Conservation (phyloP, 2,329 filamentous ascomycete genomes). For the Aureobasidium mangrovei region DNA sequence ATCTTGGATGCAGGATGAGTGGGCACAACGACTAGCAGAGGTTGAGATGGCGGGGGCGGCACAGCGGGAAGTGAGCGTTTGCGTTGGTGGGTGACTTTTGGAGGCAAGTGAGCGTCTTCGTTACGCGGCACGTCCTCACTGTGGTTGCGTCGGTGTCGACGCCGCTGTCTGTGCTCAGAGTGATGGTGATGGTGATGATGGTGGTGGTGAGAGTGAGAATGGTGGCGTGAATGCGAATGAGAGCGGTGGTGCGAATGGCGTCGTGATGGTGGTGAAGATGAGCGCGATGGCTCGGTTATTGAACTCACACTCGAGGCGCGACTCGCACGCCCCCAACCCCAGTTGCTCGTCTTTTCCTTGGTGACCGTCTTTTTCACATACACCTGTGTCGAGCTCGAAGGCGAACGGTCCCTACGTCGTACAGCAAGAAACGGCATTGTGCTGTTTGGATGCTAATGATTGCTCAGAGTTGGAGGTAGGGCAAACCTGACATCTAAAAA, state of each 20-base stretch:
- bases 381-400: not conserved
- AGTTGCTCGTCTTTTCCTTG: conserved; percentile 4
- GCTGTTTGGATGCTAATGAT: no score
- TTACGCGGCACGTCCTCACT: not conserved
- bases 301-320: conserved; percentile 6
- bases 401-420: not conserved
- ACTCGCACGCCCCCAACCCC: not conserved
- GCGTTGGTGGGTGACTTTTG: not conserved
- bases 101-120: not conserved
- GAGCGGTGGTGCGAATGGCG: not conserved
- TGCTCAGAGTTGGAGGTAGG: no score
- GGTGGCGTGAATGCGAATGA: not conserved
- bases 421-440: no score
- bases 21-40: conserved; percentile 1
- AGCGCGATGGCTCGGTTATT: not conserved
- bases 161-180: not conserved
- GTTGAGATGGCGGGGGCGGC: not conserved
- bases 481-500: no score
- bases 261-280: not conserved
- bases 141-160: not conserved
- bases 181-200: not conserved
- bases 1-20: not conserved
- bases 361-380: conserved; percentile 2
- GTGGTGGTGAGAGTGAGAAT: not conserved
- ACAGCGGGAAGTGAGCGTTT: not conserved